Evolutionary conservation across 306 rosid species (phyloP).

Genomic region (Rosa rugosa): DNA sequence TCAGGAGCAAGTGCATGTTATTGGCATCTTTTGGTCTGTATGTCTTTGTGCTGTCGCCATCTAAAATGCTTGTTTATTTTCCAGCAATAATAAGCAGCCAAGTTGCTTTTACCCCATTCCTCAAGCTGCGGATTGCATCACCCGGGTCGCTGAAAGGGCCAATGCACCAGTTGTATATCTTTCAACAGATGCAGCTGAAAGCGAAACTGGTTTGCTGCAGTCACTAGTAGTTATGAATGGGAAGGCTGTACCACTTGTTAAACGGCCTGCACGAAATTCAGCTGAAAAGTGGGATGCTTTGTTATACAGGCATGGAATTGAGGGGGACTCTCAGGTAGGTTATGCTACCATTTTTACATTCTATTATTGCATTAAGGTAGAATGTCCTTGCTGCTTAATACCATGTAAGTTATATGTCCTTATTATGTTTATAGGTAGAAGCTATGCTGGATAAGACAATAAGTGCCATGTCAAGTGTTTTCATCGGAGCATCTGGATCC

Average conservation of each 20-base stretch:
- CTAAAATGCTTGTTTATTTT: conserved; percentile 32
- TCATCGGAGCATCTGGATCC: conserved; percentile 94
- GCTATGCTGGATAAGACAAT: conserved; percentile 99
- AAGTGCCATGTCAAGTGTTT: conserved; percentile 84
- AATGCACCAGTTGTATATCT: conserved; percentile 75
- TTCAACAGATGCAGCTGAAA: conserved; percentile 94
- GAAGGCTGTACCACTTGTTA: conserved; percentile 77
- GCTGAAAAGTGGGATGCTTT: conserved; percentile 99
- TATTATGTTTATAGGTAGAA: conserved; percentile 65
- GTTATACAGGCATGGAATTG: conserved; percentile 71
- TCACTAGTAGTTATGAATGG: conserved; percentile 71
- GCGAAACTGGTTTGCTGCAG: conserved; percentile 81
- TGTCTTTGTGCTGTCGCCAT: conserved; percentile 7
- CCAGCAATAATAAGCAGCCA: conserved; percentile 74
- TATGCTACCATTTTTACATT: conserved; percentile 10
- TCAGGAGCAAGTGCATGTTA: conserved; percentile 5
- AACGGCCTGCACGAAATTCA: conserved; percentile 74
- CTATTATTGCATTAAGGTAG: not conserved
- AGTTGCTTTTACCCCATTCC: conserved; percentile 99
- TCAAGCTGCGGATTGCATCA: conserved; percentile 91
- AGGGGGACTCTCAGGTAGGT: conserved; percentile 77
- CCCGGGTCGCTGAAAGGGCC: conserved; percentile 61
- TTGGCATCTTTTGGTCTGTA: conserved; percentile 4
- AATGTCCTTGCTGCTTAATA: not conserved
- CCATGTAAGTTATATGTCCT: conserved; percentile 10